A percentile compares a stretch with the other conserved stretches of the same genome.
Conservation (phyloP, 768 basidiomycete species). For the Kwoniella newhampshirensis region DNA sequence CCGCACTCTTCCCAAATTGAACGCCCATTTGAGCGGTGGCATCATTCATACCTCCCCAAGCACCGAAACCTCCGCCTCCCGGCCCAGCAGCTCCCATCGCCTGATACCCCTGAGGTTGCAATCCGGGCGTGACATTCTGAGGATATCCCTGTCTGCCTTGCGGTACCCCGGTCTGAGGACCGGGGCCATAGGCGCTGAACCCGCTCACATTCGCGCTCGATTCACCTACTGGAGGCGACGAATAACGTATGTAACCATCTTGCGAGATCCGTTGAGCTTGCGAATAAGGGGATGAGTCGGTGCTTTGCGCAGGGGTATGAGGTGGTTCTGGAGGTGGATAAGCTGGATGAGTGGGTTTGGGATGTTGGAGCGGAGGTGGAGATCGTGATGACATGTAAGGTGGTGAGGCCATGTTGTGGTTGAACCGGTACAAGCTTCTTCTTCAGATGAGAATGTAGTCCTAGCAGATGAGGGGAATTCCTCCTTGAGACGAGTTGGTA, state of each 20-base stretch:
- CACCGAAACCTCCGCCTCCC: conserved; percentile 28
- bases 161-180: neutral
- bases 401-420: conserved; percentile 29
- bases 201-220: conserved; percentile 18
- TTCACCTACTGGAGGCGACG: conserved; percentile 42
- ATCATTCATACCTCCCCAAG: conserved; percentile 73
- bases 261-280: conserved; percentile 48
- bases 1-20: conserved; percentile 87
- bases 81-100: conserved; percentile 13
- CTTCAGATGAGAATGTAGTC: too few relatives aligned
- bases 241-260: conserved; percentile 47
- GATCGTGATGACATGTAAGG: conserved; percentile 49
- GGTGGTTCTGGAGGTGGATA: conserved; percentile 53
- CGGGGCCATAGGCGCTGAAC: conserved; percentile 31
- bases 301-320: conserved; percentile 39
- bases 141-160: conserved; percentile 22
- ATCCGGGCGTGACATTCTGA: conserved; percentile 14
- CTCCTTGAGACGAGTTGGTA: too few relatives aligned
- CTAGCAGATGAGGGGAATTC: too few relatives aligned
- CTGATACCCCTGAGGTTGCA: conserved; percentile 25
- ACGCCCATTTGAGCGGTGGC: conserved; percentile 94
- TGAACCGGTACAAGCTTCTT: too few relatives aligned
- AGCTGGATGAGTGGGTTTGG: conserved; percentile 52
- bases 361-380: conserved; percentile 52
- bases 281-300: conserved; percentile 49